Conservation (phyloP, 2,329 filamentous ascomycete genomes). For the Fusarium tupiense region DNA sequence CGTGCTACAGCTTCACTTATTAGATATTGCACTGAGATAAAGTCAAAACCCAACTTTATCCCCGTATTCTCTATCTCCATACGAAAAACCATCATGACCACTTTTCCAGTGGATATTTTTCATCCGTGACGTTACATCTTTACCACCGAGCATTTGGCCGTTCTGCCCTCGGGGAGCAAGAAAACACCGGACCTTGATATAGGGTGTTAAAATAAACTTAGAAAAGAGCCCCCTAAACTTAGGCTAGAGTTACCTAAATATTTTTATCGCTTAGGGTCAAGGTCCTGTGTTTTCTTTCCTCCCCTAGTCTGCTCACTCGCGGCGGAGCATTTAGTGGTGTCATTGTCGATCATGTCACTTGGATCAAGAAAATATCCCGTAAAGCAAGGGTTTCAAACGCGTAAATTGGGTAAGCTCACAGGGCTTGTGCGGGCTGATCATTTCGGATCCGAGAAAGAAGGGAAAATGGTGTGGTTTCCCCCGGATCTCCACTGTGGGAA, state of each 20-base stretch:
- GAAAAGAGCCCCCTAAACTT: too few relatives aligned
- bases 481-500: conserved; percentile 27
- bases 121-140: conserved; percentile 24
- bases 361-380: background rate
- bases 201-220: too few relatives aligned
- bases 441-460: conserved; percentile 14
- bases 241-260: too few relatives aligned
- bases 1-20: background rate
- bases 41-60: background rate
- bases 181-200: too few relatives aligned
- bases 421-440: background rate
- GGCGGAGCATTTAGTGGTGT: conserved; percentile 7
- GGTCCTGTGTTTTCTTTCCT: too few relatives aligned
- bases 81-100: background rate
- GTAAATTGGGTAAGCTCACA: background rate
- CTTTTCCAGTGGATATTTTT: background rate
- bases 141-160: conserved; percentile 22
- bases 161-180: too few relatives aligned
- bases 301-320: background rate
- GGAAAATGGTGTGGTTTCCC: conserved; percentile 8
- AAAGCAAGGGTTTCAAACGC: background rate
- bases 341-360: conserved; percentile 15
- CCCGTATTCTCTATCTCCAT: conserved; percentile 1
- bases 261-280: too few relatives aligned
- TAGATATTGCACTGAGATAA: too few relatives aligned